Evolutionary conservation across 2,329 filamentous ascomycete species (phyloP), one percentile per base, ranked within the genome.

Genomic region (Monilinia fructicola): DNA sequence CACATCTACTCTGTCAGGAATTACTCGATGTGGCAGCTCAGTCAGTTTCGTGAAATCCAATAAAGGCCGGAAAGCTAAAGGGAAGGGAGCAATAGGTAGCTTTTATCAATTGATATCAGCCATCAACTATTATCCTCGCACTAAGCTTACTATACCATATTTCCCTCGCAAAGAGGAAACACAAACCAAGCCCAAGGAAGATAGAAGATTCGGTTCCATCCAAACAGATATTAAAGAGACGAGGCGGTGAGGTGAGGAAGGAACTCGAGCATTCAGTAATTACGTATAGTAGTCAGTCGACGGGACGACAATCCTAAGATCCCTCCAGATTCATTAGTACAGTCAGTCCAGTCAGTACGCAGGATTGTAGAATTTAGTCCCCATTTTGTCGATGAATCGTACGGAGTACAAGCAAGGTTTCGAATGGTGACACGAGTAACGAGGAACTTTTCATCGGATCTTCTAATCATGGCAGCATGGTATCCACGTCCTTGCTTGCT

Each of bases 231-330:
- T 40, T 44, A 23, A 28, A 44, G 28, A 21, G 21, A 48, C 53
- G 46, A 60, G 38, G 64, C 64, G 64, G 54, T 65, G 64, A 54
- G 64, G 54, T 65, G 64, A 54, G 35, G n/a, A 7, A 35, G 31
- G 21, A 59, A 35, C 21, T 18, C 18, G 26, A 48, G 56, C 31
- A 35, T 35, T 55, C 16, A 59, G 40, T 46, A 10, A 59, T 44
- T 44, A 16, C 12, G 7, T 65, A 28, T 35, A 60, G 54, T 52
- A 65, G 63, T 40, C 28, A n/a, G 31, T 35, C 31, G 31, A 46
- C 44, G 26, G 50, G 40, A 54, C 61, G 38, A 42, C 16, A 64
- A 44, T 40, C 7, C 21, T 28, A 40, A 26, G 14, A 21, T 40
- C 9, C 35, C 50, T 63, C 21, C 18, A 46, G 31, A 48, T 23